Conservation (phyloP, 2,329 filamentous ascomycete genomes). For the Fulvia fulva region DNA sequence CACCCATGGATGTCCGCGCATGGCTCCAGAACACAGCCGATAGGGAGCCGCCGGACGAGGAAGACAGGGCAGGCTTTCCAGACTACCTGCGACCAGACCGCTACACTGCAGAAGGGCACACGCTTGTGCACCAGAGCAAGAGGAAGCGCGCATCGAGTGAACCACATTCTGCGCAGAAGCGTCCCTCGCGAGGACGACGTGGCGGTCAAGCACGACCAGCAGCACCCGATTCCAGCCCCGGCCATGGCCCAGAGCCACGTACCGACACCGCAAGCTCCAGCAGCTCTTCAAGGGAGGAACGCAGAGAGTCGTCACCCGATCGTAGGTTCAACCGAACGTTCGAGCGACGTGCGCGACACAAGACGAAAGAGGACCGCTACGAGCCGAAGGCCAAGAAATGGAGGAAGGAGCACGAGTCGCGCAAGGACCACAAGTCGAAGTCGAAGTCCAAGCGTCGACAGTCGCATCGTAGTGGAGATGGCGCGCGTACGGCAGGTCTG, state of each 20-base stretch:
- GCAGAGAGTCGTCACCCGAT: not conserved
- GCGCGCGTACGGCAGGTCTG: slow-evolving; percentile 35
- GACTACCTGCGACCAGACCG: slow-evolving; percentile 25
- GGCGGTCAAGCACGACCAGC: slow-evolving; percentile 2
- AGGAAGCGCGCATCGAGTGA: slow-evolving; percentile 37
- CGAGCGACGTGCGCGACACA: slow-evolving; percentile 43
- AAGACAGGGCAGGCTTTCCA: slow-evolving; percentile 23
- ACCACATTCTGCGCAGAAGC: slow-evolving; percentile 14
- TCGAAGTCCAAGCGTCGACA: slow-evolving; percentile 31
- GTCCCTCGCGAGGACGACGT: not conserved
- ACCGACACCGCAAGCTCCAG: slow-evolving; percentile 7
- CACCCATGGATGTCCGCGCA: slow-evolving; percentile 42
- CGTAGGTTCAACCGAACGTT: slow-evolving; percentile 29
- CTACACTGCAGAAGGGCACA: slow-evolving; percentile 12
- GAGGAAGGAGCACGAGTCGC: slow-evolving; percentile 28
- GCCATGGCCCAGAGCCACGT: slow-evolving; percentile 7
- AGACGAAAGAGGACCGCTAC: slow-evolving; percentile 46
- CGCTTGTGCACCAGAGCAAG: slow-evolving; percentile 24
- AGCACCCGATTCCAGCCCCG: slow-evolving; percentile 11
- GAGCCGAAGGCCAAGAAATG: slow-evolving; percentile 35
- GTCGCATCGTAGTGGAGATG: slow-evolving; percentile 35
- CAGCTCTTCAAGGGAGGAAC: slow-evolving; percentile 2
- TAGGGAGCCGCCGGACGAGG: slow-evolving; percentile 30
- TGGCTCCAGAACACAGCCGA: slow-evolving; percentile 44
- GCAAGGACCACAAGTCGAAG: slow-evolving; percentile 10